phyloP scores from a whole-genome alignment of 2,329 filamentous ascomycete genomes.

The Xylaria sp. region DNA sequence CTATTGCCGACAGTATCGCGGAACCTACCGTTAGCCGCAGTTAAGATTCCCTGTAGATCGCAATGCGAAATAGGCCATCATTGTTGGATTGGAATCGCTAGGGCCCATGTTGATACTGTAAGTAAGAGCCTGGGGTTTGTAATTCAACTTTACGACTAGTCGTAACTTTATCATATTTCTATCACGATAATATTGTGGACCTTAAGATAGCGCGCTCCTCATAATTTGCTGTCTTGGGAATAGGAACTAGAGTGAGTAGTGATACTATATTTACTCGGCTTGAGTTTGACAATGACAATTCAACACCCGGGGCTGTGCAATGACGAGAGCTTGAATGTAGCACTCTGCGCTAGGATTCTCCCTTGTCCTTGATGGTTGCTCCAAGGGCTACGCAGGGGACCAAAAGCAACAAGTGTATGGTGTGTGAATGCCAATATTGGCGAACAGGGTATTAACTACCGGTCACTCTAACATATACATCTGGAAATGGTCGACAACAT shows the following conservation, averaged over 20 bases:
- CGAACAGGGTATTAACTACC: too few species aligned
- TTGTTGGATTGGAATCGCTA: background rate
- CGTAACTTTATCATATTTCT: background rate
- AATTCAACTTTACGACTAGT: background rate
- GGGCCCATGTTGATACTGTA: background rate
- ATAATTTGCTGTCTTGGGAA: background rate
- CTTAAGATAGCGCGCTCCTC: background rate
- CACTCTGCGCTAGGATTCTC: background rate
- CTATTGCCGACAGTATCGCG: background rate
- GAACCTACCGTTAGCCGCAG: slow-evolving; percentile 13
- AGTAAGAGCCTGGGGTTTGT: background rate
- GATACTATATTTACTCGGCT: background rate
- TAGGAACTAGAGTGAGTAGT: background rate
- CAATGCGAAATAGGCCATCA: background rate
- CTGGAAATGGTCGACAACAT: background rate
- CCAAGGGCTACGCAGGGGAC: background rate
- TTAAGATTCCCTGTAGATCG: background rate
- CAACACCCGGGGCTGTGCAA: background rate
- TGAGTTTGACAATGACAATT: background rate
- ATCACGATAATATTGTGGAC: background rate
- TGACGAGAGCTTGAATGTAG: background rate
- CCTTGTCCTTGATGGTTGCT: background rate
- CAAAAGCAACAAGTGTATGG: background rate
- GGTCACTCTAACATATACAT: background rate
- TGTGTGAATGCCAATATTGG: background rate